Base-by-base conservation (phyloP, 2,329 filamentous ascomycete genomes). In the Endoconidiophora laricicola region DNA sequence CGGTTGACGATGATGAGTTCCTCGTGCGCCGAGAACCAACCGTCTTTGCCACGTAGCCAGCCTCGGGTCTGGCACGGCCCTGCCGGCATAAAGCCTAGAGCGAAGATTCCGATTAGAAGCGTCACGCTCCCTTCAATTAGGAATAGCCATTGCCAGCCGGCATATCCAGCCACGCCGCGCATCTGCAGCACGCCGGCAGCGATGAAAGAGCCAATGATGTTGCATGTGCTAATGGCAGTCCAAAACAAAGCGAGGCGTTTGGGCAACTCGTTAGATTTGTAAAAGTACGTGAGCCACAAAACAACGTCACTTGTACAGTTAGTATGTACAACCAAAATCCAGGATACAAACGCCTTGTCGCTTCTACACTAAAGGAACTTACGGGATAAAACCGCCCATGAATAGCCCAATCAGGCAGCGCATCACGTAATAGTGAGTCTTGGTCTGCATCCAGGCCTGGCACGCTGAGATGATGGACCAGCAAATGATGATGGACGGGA, bases 1-100 rank as follows among this genome's bases (percentile, higher is more conserved):
- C 76, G 66, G 55, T 79, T 81, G 23, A 81, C 74, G 54, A 80
- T 70, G 56, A 81, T 81, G 47, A 66, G 65, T 56, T 81, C 75
- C 52, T 80, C 78, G 2, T 68, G 69, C 42, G 78, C 73, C 2
- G 58, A 72, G 59, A 81, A 81, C 73, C 76, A 81, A 1, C 77
- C 78, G 66, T 60, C 63, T 48, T 72, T 70, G 9, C 73, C 74
- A 9, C 74, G 69, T 57, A 74, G 74, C 70, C 72, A 75, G 43
- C 66, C 71, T 40, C 66, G 67, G 0, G 75, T 79, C 54, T 71
- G 67, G 6, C 63, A 66, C 1, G 69, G 69, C 0, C 67, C 66
- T 0, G 69, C 63, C 0, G 68, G 67, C 65, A 71, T 69, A 18
- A 69, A 59, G 6, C 63, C 65, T 60, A 63, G 69, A 0, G 68